Base-by-base conservation (phyloP, 2,329 filamentous ascomycete genomes). In the Sclerotinia minor region DNA sequence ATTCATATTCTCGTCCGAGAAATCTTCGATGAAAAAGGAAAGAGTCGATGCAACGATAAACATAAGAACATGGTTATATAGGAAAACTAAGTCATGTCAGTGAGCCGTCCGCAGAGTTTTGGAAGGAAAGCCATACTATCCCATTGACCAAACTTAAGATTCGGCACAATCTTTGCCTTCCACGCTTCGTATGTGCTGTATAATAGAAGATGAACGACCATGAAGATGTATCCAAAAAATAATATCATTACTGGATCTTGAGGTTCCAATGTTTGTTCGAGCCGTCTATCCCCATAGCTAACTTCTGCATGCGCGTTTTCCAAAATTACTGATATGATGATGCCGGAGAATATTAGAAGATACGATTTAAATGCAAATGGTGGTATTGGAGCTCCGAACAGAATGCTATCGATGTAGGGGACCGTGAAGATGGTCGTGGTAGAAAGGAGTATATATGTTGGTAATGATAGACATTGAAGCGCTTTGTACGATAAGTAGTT, bases 211-310 rank as follows among this genome's bases (percentile, higher is more conserved):
- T 64, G 58, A 41, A 54, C 26, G 7, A 50, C 19, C 65, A 67
- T 64, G 24, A 64, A 50, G n/a, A 67, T 26, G 19, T 67, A 67
- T 64, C 65, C 65, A 67, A 67, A n/a, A 64, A 64, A 67, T 24
- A 67, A 55, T 45, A 45, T 64, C 58, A 57, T 19, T 9, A 67
- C 65, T 8, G 65, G 65, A 17, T 67, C 65, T 64, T 67, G 65
- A 45, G 65, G 59, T 38, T 67, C 65, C 13, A 67, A 49, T 19
- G 65, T 67, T 49, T 67, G 65, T 45, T 64, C 59, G 15, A 67
- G 58, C n/a, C 65, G 58, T 21, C 65, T 38, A 32, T 67, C 65
- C 1, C 65, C 65, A 38, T 67, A 64, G 26, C 59, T 64, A 41
- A 19, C 32, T 26, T 67, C 65, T 26, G 65, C 65, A 24, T 67